Conservation (phyloP, 2,329 filamentous ascomycete genomes). For the Exophiala spinifera region DNA sequence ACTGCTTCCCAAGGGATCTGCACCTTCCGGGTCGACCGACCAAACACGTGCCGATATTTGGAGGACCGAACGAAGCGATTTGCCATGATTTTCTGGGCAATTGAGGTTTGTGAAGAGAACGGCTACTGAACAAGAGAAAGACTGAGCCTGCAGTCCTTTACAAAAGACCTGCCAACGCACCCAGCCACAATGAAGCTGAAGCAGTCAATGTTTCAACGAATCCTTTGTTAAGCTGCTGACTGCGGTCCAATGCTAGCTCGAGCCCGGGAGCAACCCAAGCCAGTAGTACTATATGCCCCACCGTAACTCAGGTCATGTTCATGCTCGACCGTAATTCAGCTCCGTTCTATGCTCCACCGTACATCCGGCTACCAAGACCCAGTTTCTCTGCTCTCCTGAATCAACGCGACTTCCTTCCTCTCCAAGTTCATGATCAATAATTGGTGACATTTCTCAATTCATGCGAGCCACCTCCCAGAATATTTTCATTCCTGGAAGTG, state of each 20-base stretch:
- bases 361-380: no score
- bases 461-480: no score
- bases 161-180: neutral
- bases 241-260: neutral
- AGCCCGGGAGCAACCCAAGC: neutral
- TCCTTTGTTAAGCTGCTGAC: constrained; percentile 14
- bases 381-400: no score
- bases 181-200: constrained; percentile 8
- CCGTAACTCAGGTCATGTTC: no score
- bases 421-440: no score
- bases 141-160: constrained; percentile 6
- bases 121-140: neutral
- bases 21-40: constrained; percentile 85
- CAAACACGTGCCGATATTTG: constrained; percentile 91
- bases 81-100: constrained; percentile 50
- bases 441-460: no score
- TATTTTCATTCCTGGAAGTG: no score
- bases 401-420: no score
- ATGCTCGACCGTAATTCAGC: no score
- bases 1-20: constrained; percentile 11
- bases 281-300: no score
- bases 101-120: neutral
- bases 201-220: constrained; percentile 13
- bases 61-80: constrained; percentile 71
- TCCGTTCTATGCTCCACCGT: no score